Evolutionary conservation across 768 basidiomycete species (phyloP).

Genomic region (Boletus reticuloceps): DNA sequence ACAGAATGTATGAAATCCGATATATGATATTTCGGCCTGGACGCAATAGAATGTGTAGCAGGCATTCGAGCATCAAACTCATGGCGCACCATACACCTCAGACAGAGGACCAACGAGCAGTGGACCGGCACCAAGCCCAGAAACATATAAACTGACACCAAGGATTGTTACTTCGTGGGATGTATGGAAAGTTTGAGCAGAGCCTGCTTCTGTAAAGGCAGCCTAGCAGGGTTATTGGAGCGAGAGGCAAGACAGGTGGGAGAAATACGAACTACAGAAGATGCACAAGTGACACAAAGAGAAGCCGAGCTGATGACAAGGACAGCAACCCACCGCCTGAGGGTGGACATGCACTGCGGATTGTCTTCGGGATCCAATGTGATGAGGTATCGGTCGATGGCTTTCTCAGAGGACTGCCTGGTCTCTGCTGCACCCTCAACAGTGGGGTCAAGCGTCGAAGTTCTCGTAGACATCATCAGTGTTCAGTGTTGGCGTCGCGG

Average conservation of each 20-base stretch:
- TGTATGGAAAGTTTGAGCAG: constrained; percentile 51
- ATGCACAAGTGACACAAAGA: constrained; percentile 53
- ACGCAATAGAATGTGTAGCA: not conserved
- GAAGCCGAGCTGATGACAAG: constrained; percentile 45
- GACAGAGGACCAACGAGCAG: constrained; percentile 42
- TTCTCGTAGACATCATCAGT: constrained; percentile 6
- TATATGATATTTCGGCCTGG: constrained; percentile 66
- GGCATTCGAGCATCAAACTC: not conserved
- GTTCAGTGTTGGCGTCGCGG: not conserved
- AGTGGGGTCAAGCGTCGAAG: constrained; percentile 4
- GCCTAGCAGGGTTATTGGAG: constrained; percentile 37
- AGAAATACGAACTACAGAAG: constrained; percentile 47
- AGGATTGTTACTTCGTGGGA: constrained; percentile 51
- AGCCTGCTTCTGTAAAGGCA: constrained; percentile 58
- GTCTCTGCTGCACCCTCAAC: constrained; percentile 9
- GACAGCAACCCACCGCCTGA: constrained; percentile 50
- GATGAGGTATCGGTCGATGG: constrained; percentile 27
- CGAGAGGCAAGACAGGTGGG: not conserved
- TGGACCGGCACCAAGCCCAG: constrained; percentile 35
- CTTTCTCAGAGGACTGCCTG: not conserved
- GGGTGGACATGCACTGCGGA: constrained; percentile 38
- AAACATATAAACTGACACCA: constrained; percentile 44
- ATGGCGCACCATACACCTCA: constrained; percentile 32
- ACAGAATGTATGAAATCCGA: constrained; percentile 15
- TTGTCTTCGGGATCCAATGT: constrained; percentile 40